Evolutionary conservation across 257 asterid genomes (phyloP).

Genomic region (Leonotis leonurus): DNA sequence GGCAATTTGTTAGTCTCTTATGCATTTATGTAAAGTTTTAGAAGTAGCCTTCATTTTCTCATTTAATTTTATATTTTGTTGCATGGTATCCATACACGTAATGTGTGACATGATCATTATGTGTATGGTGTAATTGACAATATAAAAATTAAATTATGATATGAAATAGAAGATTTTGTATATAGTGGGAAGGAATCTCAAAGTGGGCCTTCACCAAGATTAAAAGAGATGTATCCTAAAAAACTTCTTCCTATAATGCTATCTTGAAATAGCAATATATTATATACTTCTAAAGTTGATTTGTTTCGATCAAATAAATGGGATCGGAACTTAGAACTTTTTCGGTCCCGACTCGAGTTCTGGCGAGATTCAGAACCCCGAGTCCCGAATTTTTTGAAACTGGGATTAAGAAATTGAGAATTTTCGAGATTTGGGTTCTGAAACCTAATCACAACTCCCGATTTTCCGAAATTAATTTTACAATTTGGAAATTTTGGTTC

Average conservation of each 20-base stretch:
- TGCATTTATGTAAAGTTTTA: constrained; percentile 9
- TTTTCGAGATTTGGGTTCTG: too few species aligned
- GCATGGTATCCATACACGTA: too few species aligned
- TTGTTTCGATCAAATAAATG: too few species aligned
- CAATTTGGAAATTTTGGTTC: too few species aligned
- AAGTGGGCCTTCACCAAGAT: constrained; percentile 25
- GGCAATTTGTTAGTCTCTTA: constrained; percentile 5
- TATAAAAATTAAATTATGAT: neutral
- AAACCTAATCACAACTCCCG: too few species aligned
- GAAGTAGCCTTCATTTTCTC: neutral
- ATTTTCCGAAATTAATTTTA: too few species aligned
- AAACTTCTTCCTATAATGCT: constrained; percentile 11
- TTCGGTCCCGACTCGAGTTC: too few species aligned
- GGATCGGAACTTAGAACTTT: too few species aligned
- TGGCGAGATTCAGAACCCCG: too few species aligned
- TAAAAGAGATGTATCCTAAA: constrained; percentile 3
- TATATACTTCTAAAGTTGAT: too few species aligned
- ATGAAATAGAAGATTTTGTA: neutral
- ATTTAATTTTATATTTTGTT: neutral
- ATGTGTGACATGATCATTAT: neutral
- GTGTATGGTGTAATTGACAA: neutral
- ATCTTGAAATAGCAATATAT: constrained; percentile 11
- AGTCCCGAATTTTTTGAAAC: too few species aligned
- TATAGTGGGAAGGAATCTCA: constrained; percentile 30
- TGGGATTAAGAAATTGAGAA: too few species aligned